These are phyloP conservation scores for Fusarium dlaminii DNA, from an alignment of 2,329 filamentous ascomycete genomes.

Conservation along the genomic window DNA sequence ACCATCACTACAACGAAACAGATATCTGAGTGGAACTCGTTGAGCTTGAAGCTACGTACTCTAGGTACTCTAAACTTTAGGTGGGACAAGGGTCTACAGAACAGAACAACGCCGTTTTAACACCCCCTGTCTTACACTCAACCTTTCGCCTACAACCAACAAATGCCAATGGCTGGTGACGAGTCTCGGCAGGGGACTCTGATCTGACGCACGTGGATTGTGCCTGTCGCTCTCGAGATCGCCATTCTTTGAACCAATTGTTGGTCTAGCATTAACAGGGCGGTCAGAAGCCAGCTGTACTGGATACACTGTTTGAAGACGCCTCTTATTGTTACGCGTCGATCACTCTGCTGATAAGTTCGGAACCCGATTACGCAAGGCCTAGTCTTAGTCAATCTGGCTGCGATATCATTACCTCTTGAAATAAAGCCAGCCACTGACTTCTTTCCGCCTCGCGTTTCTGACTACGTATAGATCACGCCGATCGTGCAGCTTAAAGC, in stretches of 20 bases:
- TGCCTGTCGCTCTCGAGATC: slow-evolving; percentile 33
- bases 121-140: slow-evolving; percentile 14
- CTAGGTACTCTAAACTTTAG: neutral
- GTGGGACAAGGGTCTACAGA: slow-evolving; percentile 18
- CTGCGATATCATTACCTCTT: neutral
- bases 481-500: slow-evolving; percentile 20
- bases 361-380: neutral
- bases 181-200: slow-evolving; percentile 34
- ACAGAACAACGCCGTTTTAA: slow-evolving; percentile 18
- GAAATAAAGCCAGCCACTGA: slow-evolving; percentile 8
- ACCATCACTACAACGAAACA: neutral
- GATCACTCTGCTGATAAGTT: neutral
- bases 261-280: slow-evolving; percentile 12
- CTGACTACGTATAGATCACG: slow-evolving; percentile 1
- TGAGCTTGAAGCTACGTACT: slow-evolving; percentile 24
- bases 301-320: neutral
- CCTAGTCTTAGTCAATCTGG: neutral
- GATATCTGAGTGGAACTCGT: slow-evolving; percentile 35
- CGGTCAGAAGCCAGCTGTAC: slow-evolving; percentile 28
- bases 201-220: slow-evolving; percentile 34
- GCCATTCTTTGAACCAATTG: slow-evolving; percentile 24
- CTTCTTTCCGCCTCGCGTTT: slow-evolving; percentile 6
- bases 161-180: slow-evolving; percentile 13
- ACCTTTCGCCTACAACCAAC: slow-evolving; percentile 9
- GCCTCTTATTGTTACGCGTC: neutral